Conservation (phyloP, 2,329 filamentous ascomycete species). For the Hortaea sp. region DNA sequence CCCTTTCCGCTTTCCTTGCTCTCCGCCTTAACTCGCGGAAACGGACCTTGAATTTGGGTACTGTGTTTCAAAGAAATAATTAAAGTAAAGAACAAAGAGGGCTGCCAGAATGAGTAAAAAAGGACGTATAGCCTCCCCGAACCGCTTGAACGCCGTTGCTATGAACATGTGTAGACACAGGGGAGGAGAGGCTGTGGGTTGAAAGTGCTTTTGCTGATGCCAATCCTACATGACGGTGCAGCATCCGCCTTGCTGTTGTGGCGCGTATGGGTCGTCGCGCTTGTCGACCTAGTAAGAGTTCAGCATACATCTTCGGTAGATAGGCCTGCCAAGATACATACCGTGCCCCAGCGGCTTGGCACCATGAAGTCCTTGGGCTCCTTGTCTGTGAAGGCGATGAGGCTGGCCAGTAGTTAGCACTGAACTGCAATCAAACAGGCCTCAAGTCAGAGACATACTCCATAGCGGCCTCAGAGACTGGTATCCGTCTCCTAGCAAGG, state of each 20-base stretch:
- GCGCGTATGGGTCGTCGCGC: slow-evolving; percentile 96
- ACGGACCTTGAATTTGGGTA: background rate
- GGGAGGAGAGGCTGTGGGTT: background rate
- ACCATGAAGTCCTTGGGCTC: slow-evolving; percentile 97
- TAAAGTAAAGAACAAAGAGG: too few relatives aligned
- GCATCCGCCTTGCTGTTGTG: slow-evolving; percentile 85
- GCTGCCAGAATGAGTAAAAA: too few relatives aligned
- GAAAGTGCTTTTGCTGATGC: background rate
- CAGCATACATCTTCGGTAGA: slow-evolving; percentile 3
- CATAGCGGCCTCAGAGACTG: slow-evolving; percentile 78
- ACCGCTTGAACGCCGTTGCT: slow-evolving; percentile 6
- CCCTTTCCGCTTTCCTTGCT: too few relatives aligned
- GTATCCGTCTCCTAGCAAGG: slow-evolving; percentile 87
- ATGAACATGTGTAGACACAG: slow-evolving; percentile 2
- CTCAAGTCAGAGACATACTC: slow-evolving; percentile 30
- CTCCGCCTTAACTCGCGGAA: too few relatives aligned
- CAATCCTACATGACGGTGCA: slow-evolving; percentile 77
- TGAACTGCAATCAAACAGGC: background rate
- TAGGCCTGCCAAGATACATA: slow-evolving; percentile 26
- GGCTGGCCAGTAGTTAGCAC: slow-evolving; percentile 42
- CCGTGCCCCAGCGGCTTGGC: slow-evolving; percentile 85
- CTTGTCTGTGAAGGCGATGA: slow-evolving; percentile 96
- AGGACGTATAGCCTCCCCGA: too few relatives aligned
- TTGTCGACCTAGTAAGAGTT: slow-evolving; percentile 58
- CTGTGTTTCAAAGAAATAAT: background rate